These are phyloP conservation scores for Candida stauntonica DNA, from an alignment of 805 yeast genomes.

Conservation along the genomic window DNA sequence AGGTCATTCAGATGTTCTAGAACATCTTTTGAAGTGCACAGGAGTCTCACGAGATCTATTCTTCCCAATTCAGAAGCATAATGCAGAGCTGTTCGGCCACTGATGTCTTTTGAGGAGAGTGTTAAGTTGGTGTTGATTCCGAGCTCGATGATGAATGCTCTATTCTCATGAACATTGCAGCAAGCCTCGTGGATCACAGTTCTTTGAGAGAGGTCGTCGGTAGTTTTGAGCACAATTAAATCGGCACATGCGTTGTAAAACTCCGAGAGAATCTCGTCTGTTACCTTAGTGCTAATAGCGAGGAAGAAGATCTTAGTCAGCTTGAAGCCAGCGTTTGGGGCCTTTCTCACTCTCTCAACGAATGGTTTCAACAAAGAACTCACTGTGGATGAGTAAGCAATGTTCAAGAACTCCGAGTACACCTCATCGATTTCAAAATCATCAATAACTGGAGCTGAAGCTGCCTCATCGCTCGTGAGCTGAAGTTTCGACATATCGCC, in stretches of 20 bases:
- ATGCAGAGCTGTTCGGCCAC: slow-evolving; percentile 81
- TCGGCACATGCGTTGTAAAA: slow-evolving; percentile 36
- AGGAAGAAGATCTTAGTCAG: slow-evolving; percentile 71
- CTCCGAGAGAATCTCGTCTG: slow-evolving; percentile 46
- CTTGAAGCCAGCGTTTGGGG: slow-evolving; percentile 38
- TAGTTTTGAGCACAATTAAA: slow-evolving; percentile 55
- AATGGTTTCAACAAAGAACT: slow-evolving; percentile 41
- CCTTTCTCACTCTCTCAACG: slow-evolving; percentile 37
- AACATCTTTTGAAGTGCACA: slow-evolving; percentile 30
- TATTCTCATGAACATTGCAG: slow-evolving; percentile 19
- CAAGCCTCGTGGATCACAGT: slow-evolving; percentile 70
- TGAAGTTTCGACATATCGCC: slow-evolving; percentile 23
- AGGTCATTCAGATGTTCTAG: slow-evolving; percentile 34
- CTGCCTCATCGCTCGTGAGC: slow-evolving; percentile 5
- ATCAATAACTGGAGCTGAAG: slow-evolving; percentile 17
- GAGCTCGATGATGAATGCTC: slow-evolving; percentile 23
- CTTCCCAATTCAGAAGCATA: slow-evolving; percentile 69
- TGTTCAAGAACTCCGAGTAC: slow-evolving; percentile 62
- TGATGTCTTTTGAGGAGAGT: slow-evolving; percentile 48
- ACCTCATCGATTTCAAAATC: slow-evolving; percentile 61
- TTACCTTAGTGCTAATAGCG: slow-evolving; percentile 58
- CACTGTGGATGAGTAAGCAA: slow-evolving; percentile 36
- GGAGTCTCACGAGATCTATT: slow-evolving; percentile 36
- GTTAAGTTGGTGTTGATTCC: slow-evolving; percentile 23
- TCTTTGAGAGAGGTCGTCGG: slow-evolving; percentile 71